These are phyloP conservation scores for Cladosporium sp. DNA, from an alignment of 2,329 filamentous ascomycete species.

Conservation along the genomic window DNA sequence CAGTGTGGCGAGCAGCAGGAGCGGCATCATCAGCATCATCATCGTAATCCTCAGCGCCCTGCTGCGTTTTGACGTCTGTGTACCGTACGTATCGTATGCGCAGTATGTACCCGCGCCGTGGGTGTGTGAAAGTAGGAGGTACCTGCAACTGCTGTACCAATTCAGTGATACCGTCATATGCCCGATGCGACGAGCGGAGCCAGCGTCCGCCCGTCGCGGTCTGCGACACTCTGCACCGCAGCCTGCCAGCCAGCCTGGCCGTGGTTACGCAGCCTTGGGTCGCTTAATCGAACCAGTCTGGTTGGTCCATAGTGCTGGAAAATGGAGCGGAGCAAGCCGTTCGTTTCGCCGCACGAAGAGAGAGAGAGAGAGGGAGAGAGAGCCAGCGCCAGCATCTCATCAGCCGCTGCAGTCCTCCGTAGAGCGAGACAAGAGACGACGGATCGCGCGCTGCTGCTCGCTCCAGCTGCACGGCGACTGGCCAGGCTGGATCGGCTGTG, in stretches of 20 bases:
- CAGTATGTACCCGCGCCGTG: constrained; percentile 1
- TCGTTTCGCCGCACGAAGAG: neutral
- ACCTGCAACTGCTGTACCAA: neutral
- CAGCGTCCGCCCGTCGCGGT: constrained; percentile 1
- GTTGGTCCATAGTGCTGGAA: constrained; percentile 12
- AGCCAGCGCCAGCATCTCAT: neutral
- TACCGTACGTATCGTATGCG: constrained; percentile 3
- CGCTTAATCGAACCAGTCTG: constrained; percentile 8
- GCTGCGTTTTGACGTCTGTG: neutral
- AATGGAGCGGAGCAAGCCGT: constrained; percentile 7
- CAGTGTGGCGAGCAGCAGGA: too few species aligned
- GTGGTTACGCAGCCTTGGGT: constrained; percentile 8
- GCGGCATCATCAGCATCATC: too few species aligned
- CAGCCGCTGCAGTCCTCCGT: neutral
- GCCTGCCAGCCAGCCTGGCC: constrained; percentile 5
- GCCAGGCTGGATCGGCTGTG: constrained; percentile 7
- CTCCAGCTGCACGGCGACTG: neutral
- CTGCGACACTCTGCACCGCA: constrained; percentile 11
- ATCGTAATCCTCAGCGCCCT: too few species aligned
- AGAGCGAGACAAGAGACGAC: neutral
- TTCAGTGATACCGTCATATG: constrained; percentile 6
- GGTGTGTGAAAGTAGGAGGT: constrained; percentile 4
- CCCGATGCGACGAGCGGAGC: neutral
- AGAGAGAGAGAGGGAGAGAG: neutral
- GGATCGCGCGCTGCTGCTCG: neutral